A percentile compares a stretch with the other conserved stretches of the same genome.
Conservation (phyloP, 495 filamentous ascomycete species). For the Pyrenopolyporus hunteri region DNA sequence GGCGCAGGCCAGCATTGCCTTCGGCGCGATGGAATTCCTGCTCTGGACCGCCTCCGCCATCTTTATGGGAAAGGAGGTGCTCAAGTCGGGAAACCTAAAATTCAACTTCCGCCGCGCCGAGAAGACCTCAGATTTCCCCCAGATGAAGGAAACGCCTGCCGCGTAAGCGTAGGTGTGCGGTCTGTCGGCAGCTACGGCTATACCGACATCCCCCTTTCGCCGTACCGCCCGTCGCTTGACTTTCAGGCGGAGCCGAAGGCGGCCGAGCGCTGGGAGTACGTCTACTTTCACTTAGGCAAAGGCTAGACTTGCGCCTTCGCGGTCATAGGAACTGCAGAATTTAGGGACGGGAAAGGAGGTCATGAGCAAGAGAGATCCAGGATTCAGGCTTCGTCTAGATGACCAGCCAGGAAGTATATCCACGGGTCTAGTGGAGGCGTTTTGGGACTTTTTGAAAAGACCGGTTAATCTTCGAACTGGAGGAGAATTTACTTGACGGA, state of each 20-base stretch:
- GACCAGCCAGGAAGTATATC: conserved; percentile 25
- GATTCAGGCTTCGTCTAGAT: conserved; percentile 40
- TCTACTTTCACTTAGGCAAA: conserved; percentile 29
- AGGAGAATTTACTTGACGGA: conserved; percentile 7
- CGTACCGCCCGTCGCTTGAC: conserved; percentile 33
- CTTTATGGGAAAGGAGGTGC: conserved; percentile 44
- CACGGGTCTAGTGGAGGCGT: conserved; percentile 17
- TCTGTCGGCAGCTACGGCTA: conserved; percentile 25
- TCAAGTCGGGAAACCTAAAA: conserved; percentile 50
- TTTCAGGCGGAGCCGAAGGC: conserved; percentile 19
- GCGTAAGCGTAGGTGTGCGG: conserved; percentile 28
- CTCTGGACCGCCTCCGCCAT: conserved; percentile 51
- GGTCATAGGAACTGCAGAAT: neutral
- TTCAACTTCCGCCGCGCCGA: conserved; percentile 19
- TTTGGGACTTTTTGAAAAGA: conserved; percentile 21
- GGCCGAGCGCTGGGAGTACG: conserved; percentile 21
- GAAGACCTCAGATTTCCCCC: conserved; percentile 31
- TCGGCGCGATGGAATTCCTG: conserved; percentile 51
- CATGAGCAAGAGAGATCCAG: conserved; percentile 20
- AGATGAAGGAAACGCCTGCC: conserved; percentile 43
- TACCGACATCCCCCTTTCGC: conserved; percentile 39
- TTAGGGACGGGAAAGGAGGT: conserved; percentile 5
- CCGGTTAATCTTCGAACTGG: conserved; percentile 15
- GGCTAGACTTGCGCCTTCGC: conserved; percentile 6
- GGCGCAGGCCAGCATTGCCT: conserved; percentile 55